Evolutionary conservation across 306 rosid genomes (phyloP), one percentile per base, ranked within the genome.

Genomic region (Quercus ilex): DNA sequence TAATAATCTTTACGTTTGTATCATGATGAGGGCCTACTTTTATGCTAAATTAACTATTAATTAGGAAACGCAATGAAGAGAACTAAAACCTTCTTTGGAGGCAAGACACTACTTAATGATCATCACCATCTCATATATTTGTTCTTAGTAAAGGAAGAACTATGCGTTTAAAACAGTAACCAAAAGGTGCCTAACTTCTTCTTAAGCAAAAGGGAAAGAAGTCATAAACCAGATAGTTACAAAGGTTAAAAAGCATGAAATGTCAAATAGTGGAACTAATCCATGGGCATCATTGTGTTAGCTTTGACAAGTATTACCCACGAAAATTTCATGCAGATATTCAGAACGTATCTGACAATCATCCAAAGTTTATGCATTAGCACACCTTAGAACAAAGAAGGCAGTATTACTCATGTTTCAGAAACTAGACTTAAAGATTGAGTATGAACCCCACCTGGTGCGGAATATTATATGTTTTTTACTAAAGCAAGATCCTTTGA

Each of bases 171-270:
- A 67, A 67, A 67, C 20, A 25, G 7, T 67, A 67, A 35, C n/a
- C 13, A 64, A 64, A 33, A 33, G 52, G 52, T 19, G 25, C 52
- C 52, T 33, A 67, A 33, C 72, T 77, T 84, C 74, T 63, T 73
- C 58, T 65, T 31, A 52, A 55, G 21, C 30, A 51, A 53, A 62
- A 71, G 58, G 76, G 63, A 38, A 74, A 51, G 64, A 28, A 26
- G 35, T 63, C 65, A 67, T 4, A 35, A 65, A 9, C 20, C 26
- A 12, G 21, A 71, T 25, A 10, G 56, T 20, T 51, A 5, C 30
- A 28, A 46, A 3, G 64, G 28, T 52, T 65, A 59, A 35, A 83
- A 20, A 9, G 31, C 55, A 5, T 43, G 30, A 69, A 21, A 10
- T 21, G 26, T 35, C 28, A 17, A 38, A 21, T 13, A 49, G n/a